Base-by-base conservation (phyloP, 352 stramenopile species). In the Phytophthora foliorum region DNA sequence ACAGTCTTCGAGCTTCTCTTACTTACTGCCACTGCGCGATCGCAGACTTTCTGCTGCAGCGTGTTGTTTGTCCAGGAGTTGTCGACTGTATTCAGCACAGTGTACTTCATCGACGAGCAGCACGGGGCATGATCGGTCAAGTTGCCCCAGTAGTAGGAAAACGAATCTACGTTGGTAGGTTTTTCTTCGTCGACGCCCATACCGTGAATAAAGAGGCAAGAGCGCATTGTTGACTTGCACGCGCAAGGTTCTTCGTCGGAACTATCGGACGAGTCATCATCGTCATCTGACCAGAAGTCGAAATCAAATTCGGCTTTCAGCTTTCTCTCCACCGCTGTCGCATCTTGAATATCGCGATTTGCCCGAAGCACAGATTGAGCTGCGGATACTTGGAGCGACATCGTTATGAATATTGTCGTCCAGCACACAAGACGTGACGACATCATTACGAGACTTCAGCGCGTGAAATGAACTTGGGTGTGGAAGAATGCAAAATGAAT, bases 121-220 rank as follows among this genome's bases (percentile, higher is more conserved):
- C 63, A 72, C 17, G 63, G 63, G 0, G 63, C 51, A 17, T 72
- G 63, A 17, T 49, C 63, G 13, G 56, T 72, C 29, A 72, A 57
- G 29, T 68, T 62, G 3, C 65, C 59, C 63, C 63, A 72, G 22
- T 72, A 72, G 16, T 60, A 54, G 8, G 46, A 45, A 14, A 70
- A 66, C 9, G 54, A 59, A 21, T 70, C 63, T 8, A 56, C 36
- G 25, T 50, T 51, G 4, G 19, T 25, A 24, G 63, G 29, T 21
- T 70, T 21, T 14, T 70, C 55, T 14, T 42, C 25, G 8, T 63
- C 46, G 22, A 70, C 46, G 9, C 46, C 54, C 54, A 70, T 58
- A 22, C 63, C 63, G 29, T 70, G 63, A 27, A 70, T 70, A 24
- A 70, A 69, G 19, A 69, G 44, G 25, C 62, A 69, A 0, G 62